A percentile compares a stretch with the other conserved stretches of the same genome.
Conservation (phyloP, 1,139 yeast genomes). For the Saccharomyces hybrid region DNA sequence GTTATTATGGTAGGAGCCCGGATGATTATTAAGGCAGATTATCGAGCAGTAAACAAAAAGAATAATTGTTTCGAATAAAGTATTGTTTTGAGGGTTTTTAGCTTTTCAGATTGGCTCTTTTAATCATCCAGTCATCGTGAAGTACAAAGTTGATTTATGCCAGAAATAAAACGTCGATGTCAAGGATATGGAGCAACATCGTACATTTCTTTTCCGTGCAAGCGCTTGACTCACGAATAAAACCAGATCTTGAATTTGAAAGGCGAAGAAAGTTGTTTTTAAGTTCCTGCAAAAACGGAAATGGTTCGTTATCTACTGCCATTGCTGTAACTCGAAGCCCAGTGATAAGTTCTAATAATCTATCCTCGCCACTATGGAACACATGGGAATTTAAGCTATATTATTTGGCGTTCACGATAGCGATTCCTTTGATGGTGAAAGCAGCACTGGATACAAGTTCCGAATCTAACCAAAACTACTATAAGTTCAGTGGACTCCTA, state of each 20-base stretch:
- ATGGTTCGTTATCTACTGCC: background rate
- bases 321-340: background rate
- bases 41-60: background rate
- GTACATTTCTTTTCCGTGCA: conserved; percentile 57
- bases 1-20: background rate
- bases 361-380: conserved; percentile 1
- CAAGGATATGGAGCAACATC: conserved; percentile 9
- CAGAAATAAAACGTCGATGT: background rate
- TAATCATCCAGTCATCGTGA: background rate
- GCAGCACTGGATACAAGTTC: conserved; percentile 79
- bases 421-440: conserved; percentile 74
- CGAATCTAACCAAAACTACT: conserved; percentile 68
- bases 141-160: background rate
- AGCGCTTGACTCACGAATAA: conserved; percentile 66
- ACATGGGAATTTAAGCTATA: conserved; percentile 59
- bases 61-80: background rate
- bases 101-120: background rate
- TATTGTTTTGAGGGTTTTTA: background rate
- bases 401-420: conserved; percentile 50
- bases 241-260: conserved; percentile 44
- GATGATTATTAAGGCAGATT: background rate
- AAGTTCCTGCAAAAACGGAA: background rate
- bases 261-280: conserved; percentile 31
- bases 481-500: conserved; percentile 51
- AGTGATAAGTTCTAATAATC: background rate